These are phyloP conservation scores for Melocanna baccifera DNA, from an alignment of 176 grass and related monocot species.

Conservation along the genomic window DNA sequence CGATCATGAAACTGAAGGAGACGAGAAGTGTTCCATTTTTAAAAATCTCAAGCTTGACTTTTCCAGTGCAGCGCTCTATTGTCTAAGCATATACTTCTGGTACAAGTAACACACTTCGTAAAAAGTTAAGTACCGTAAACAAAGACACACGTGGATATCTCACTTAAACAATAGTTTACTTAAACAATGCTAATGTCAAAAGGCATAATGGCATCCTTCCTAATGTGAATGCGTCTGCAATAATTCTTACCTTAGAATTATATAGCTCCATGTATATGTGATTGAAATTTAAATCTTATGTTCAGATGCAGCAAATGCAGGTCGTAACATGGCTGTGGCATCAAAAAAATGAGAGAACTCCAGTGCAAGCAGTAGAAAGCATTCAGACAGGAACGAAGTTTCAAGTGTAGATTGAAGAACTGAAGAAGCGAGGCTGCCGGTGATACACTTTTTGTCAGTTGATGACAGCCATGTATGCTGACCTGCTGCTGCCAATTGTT, in stretches of 20 bases:
- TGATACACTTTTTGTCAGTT: constrained; percentile 2
- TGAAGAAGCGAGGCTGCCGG: neutral
- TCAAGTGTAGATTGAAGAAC: neutral
- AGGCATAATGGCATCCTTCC: neutral
- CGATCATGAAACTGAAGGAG: constrained; percentile 7
- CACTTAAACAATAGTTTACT: neutral
- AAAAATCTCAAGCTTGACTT: neutral
- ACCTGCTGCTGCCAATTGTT: neutral
- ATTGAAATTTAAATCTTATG: neutral
- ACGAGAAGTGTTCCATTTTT: neutral
- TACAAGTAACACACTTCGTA: constrained; percentile 28
- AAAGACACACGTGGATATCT: constrained; percentile 4
- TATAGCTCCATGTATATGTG: neutral
- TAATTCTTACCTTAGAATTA: neutral
- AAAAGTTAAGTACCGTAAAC: neutral
- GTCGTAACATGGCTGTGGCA: neutral
- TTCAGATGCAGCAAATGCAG: neutral
- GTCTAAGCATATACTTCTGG: constrained; percentile 20
- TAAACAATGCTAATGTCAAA: constrained; percentile 17
- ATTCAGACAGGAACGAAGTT: neutral
- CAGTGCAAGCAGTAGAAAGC: neutral
- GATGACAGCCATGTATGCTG: constrained; percentile 24
- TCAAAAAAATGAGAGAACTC: neutral
- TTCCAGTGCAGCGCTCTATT: neutral
- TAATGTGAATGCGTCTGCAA: neutral